phyloP scores from a whole-genome alignment of 768 basidiomycete species.

The Xanthoconium stramineum region DNA sequence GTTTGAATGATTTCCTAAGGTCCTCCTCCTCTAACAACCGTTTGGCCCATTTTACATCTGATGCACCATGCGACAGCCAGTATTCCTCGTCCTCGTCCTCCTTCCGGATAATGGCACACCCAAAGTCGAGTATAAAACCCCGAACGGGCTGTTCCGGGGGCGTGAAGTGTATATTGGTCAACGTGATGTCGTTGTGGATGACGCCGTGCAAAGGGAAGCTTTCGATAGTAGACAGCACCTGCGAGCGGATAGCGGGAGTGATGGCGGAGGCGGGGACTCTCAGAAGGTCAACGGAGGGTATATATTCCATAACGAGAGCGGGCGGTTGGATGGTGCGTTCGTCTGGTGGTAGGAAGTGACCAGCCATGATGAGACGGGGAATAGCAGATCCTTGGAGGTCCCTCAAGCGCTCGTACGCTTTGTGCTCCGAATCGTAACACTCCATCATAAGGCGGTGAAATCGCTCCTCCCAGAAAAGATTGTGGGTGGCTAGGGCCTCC shows the following conservation, averaged over 20 bases:
- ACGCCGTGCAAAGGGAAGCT: neutral
- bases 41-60: neutral
- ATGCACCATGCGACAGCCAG: neutral
- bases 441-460: neutral
- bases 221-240: neutral
- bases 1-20: neutral
- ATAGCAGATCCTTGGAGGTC: conserved; percentile 1
- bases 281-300: neutral
- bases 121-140: neutral
- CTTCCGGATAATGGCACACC: neutral
- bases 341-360: neutral
- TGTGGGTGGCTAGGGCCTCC: neutral
- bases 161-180: neutral
- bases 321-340: neutral
- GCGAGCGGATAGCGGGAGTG: neutral
- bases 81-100: neutral
- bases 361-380: neutral
- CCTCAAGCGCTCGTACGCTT: neutral
- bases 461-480: neutral
- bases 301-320: conserved; percentile 3
- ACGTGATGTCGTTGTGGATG: neutral
- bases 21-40: neutral
- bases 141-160: neutral
- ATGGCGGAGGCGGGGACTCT: neutral
- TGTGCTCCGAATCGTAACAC: neutral